These are phyloP conservation scores for Sporobolus alterniflorus DNA, from an alignment of 202 grass and related monocot genomes.

Conservation along the genomic window DNA sequence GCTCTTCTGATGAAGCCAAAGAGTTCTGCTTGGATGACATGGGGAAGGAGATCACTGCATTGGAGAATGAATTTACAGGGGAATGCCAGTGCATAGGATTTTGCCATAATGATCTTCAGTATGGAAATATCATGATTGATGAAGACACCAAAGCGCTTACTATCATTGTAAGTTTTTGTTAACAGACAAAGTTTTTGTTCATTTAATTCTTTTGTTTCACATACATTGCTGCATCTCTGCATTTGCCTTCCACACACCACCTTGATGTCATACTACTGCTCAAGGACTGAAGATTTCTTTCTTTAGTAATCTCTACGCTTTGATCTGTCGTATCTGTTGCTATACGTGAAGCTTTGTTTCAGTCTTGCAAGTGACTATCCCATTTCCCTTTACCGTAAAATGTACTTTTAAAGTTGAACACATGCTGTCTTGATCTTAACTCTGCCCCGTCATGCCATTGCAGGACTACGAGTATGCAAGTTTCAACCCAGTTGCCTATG, in stretches of 20 bases:
- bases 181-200: background rate
- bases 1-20: constrained; percentile 57
- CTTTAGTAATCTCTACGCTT: background rate
- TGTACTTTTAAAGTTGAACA: background rate
- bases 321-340: background rate
- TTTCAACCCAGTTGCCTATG: constrained; percentile 86
- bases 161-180: constrained; percentile 73
- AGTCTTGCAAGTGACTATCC: background rate
- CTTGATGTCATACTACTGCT: background rate
- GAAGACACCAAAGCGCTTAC: constrained; percentile 71
- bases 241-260: background rate
- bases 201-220: background rate
- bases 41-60: constrained; percentile 57
- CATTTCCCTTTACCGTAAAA: constrained; percentile 3
- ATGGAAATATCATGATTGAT: constrained; percentile 99
- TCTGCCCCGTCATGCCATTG: background rate
- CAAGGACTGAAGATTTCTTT: background rate
- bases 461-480: constrained; percentile 98
- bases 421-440: background rate
- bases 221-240: background rate
- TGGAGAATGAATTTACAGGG: constrained; percentile 62
- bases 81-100: constrained; percentile 61
- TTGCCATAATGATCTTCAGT: constrained; percentile 98
- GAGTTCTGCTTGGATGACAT: constrained; percentile 72
- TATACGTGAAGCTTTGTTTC: constrained; percentile 13